Evolutionary conservation across 202 grass and related monocot species (phyloP), one percentile per base, ranked within the genome.

Genomic region (Panicum virgatum): DNA sequence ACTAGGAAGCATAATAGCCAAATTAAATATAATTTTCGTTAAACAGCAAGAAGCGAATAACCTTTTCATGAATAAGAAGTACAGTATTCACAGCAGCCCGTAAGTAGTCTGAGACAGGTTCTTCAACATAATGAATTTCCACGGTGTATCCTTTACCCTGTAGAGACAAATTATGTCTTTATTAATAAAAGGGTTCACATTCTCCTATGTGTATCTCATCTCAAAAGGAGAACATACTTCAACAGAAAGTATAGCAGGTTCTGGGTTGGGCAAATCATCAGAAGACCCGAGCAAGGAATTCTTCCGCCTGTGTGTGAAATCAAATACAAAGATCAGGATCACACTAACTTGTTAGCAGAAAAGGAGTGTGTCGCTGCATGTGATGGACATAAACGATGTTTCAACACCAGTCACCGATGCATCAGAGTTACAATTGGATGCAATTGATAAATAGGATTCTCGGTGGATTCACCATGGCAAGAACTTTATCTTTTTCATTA

Each of bases 221-320:
- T 51, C 22, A 53, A 43, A 81, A 82, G 20, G 27, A 59, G 9
- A 80, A 83, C 82, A 77, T 91, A 98, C 96, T 91, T 98, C 96
- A 82, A 95, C 96, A 85, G 96, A 98, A 90, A 98, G 86, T 82
- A 93, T 93, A 86, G 90, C 90, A 80, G 96, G 96, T 81, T 88
- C 83, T 71, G 80, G 86, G 59, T 82, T 91, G 14, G 90, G 92
- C 46, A 83, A 79, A 83, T 27, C 92, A 84, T 27, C 92, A 84
- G 79, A 83, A 86, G 85, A 69, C 27, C 82, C 84, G 59, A 67
- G 77, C 63, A 75, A 77, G 20, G 86, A 52, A 82, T 77, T 90
- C 59, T 88, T 95, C 65, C 82, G 80, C 84, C 96, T 98, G 73
- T 22, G 36, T 53, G 12, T 63, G 50, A 77, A 30, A 48, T 34